Conservation (phyloP, 352 stramenopile species). For the Phytophthora vignae region DNA sequence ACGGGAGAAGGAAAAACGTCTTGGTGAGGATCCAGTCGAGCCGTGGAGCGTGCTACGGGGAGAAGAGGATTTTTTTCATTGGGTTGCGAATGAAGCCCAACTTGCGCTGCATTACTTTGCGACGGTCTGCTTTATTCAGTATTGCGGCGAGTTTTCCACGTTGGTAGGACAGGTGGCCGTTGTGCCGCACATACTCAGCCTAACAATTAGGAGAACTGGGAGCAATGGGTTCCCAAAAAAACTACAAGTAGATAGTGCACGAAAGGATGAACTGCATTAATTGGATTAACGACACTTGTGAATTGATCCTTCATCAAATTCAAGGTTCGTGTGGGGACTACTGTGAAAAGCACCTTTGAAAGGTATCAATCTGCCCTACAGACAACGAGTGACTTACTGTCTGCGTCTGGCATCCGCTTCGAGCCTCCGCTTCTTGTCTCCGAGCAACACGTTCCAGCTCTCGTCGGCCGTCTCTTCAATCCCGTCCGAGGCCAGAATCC, state of each 20-base stretch:
- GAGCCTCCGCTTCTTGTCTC: not conserved
- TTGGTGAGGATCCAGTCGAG: not conserved
- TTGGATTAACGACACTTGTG: not conserved
- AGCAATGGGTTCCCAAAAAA: not conserved
- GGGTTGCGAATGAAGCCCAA: not conserved
- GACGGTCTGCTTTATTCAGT: not conserved
- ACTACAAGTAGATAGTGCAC: not conserved
- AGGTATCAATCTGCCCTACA: not conserved
- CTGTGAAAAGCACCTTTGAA: not conserved
- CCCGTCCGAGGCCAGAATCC: conserved; percentile 16
- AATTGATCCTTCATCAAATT: not conserved
- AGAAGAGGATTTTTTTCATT: not conserved
- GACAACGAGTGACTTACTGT: not conserved
- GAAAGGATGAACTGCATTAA: not conserved
- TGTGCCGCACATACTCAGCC: too few relatives aligned
- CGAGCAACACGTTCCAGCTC: conserved; percentile 20
- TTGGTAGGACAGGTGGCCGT: not conserved
- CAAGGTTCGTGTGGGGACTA: not conserved
- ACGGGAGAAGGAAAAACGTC: not conserved
- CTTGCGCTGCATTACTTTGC: not conserved
- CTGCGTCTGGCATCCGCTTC: not conserved
- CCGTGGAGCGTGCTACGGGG: not conserved
- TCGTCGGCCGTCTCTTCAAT: conserved; percentile 16
- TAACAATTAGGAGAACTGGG: not conserved
- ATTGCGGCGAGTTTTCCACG: not conserved